A percentile compares a stretch with the other conserved stretches of the same genome.
phyloP scores from a whole-genome alignment of 2,329 filamentous ascomycete species.

The Sclerotinia trifoliorum region DNA sequence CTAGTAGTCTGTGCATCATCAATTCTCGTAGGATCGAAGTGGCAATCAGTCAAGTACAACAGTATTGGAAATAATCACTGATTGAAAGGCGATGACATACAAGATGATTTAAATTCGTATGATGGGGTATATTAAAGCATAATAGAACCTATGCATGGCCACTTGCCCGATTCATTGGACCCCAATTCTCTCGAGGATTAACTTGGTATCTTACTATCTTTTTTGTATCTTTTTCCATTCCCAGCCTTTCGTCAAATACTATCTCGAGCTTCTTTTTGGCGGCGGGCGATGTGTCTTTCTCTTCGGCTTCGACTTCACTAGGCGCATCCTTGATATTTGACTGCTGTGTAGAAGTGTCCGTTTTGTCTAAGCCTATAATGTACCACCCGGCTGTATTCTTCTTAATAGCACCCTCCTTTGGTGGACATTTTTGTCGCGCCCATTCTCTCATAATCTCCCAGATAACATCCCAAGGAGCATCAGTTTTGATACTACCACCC shows the following conservation, averaged over 20 bases:
- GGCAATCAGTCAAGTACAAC: neutral
- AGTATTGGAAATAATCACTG: neutral
- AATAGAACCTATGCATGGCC: constrained; percentile 24
- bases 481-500: constrained; percentile 85
- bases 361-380: constrained; percentile 53
- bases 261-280: constrained; percentile 46
- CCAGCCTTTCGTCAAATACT: constrained; percentile 78
- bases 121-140: neutral
- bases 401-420: constrained; percentile 71
- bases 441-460: constrained; percentile 96
- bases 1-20: neutral
- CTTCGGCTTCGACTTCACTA: constrained; percentile 20
- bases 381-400: constrained; percentile 68
- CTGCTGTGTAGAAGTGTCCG: constrained; percentile 26
- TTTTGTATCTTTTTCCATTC: constrained; percentile 64
- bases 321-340: constrained; percentile 23
- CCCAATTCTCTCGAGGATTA: constrained; percentile 92
- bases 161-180: constrained; percentile 53
- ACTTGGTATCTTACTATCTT: constrained; percentile 82
- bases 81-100: neutral
- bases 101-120: neutral
- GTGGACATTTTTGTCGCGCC: constrained; percentile 74
- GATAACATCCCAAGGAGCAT: constrained; percentile 84
- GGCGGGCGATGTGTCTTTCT: constrained; percentile 18
- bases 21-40: neutral